A percentile compares a stretch with the other conserved stretches of the same genome.
These are phyloP conservation scores for Phlyctochytrium bullatum DNA, from an alignment of 192 early-diverging fungal genomes.

Conservation along the genomic window DNA sequence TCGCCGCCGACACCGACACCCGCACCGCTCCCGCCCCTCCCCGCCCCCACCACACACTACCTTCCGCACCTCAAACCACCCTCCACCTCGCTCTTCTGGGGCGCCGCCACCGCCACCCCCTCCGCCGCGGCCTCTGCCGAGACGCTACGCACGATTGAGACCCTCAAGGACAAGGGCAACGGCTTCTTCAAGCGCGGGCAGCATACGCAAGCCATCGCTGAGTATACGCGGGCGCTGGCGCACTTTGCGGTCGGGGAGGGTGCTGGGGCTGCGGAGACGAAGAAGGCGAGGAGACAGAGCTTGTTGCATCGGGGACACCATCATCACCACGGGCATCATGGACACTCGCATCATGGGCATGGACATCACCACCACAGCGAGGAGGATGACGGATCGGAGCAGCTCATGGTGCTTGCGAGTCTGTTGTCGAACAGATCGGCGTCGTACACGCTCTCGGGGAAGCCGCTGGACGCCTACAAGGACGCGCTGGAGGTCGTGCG, in stretches of 20 bases:
- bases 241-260: slow-evolving; percentile 52
- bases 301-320: background rate
- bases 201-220: slow-evolving; percentile 57
- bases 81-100: no score
- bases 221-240: slow-evolving; percentile 81
- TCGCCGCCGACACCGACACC: no score
- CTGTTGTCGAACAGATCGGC: slow-evolving; percentile 77
- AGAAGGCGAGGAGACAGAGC: background rate
- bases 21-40: no score
- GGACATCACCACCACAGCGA: background rate
- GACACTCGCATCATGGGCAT: background rate
- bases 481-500: slow-evolving; percentile 67
- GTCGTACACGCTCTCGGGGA: slow-evolving; percentile 54
- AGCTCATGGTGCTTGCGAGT: slow-evolving; percentile 49
- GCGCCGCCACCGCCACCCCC: no score
- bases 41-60: no score
- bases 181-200: slow-evolving; percentile 69
- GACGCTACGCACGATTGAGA: slow-evolving; percentile 18
- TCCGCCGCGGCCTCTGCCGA: no score
- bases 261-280: background rate
- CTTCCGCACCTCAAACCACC: no score
- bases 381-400: slow-evolving; percentile 2
- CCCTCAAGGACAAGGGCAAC: slow-evolving; percentile 78
- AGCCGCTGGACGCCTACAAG: slow-evolving; percentile 65
- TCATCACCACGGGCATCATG: background rate